Conservation (phyloP, 2,329 filamentous ascomycete genomes). For the Aspergillus brunneoviolaceus region DNA sequence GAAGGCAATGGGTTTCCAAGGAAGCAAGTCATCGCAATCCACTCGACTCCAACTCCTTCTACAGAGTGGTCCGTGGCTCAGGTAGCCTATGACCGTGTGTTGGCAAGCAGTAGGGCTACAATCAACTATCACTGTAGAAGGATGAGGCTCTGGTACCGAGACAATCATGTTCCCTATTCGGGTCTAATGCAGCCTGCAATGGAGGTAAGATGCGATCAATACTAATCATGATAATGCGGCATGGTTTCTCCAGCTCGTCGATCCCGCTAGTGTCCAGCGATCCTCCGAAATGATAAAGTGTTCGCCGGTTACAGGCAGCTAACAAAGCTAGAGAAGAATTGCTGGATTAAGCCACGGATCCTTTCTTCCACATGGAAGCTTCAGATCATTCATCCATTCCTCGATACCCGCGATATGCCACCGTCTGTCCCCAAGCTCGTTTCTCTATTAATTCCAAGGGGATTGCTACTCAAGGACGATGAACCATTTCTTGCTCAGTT, state of each 20-base stretch:
- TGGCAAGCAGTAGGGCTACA: neutral
- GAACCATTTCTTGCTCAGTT: neutral
- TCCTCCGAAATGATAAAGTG: slow-evolving; percentile 11
- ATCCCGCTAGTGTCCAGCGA: slow-evolving; percentile 15
- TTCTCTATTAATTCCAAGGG: neutral
- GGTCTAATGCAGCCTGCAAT: neutral
- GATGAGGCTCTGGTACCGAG: neutral
- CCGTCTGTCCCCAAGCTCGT: neutral
- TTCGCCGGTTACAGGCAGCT: neutral
- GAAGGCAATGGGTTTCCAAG: neutral
- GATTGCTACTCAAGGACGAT: neutral
- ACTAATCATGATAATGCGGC: slow-evolving; percentile 10
- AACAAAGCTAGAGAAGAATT: neutral
- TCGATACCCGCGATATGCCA: slow-evolving; percentile 15
- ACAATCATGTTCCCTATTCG: neutral
- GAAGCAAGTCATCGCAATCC: neutral
- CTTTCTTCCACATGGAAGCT: slow-evolving; percentile 21
- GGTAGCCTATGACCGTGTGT: neutral
- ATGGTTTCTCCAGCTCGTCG: slow-evolving; percentile 20
- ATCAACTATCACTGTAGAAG: neutral
- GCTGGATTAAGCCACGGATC: neutral
- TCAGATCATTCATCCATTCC: slow-evolving; percentile 17
- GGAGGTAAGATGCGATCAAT: neutral
- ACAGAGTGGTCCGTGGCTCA: neutral
- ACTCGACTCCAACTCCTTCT: neutral